A percentile compares a stretch with the other conserved stretches of the same genome.
These are phyloP conservation scores for Leucoagaricus sp. DNA, from an alignment of 1,284 basidiomycete species.

Conservation along the genomic window DNA sequence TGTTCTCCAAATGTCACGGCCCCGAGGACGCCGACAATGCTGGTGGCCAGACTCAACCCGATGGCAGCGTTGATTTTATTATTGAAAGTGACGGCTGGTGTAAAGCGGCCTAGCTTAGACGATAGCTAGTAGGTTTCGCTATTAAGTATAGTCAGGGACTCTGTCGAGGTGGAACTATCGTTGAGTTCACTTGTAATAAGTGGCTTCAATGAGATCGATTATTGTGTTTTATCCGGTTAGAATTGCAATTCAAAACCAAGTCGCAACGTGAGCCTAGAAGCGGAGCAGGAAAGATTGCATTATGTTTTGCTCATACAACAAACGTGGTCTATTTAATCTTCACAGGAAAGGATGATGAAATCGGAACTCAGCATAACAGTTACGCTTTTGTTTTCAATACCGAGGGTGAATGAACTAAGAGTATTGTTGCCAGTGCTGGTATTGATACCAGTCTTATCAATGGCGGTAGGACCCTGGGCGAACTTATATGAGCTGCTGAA, in stretches of 20 bases:
- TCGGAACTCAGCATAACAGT: background rate
- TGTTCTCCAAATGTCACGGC: conserved; percentile 31
- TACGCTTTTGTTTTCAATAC: background rate
- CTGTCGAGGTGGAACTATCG: too few relatives aligned
- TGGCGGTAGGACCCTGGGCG: background rate
- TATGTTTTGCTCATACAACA: too few relatives aligned
- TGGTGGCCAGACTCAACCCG: conserved; percentile 36
- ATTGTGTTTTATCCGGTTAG: too few relatives aligned
- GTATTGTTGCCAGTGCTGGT: background rate
- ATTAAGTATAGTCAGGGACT: background rate
- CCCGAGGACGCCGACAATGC: conserved; percentile 30
- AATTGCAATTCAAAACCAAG: too few relatives aligned
- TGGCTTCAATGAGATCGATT: too few relatives aligned
- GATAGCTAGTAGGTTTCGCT: background rate
- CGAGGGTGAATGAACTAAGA: background rate
- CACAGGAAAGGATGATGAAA: background rate
- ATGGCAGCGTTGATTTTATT: conserved; percentile 33
- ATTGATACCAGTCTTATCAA: background rate
- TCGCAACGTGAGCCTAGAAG: too few relatives aligned
- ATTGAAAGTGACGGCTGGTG: conserved; percentile 32
- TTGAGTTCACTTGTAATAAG: too few relatives aligned
- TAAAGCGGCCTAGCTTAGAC: conserved; percentile 3
- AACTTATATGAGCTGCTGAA: background rate
- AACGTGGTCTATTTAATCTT: background rate
- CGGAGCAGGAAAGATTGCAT: too few relatives aligned